Evolutionary conservation across 306 rosid genomes (phyloP), one percentile per base, ranked within the genome.

Genomic region (Glycine latifolia): DNA sequence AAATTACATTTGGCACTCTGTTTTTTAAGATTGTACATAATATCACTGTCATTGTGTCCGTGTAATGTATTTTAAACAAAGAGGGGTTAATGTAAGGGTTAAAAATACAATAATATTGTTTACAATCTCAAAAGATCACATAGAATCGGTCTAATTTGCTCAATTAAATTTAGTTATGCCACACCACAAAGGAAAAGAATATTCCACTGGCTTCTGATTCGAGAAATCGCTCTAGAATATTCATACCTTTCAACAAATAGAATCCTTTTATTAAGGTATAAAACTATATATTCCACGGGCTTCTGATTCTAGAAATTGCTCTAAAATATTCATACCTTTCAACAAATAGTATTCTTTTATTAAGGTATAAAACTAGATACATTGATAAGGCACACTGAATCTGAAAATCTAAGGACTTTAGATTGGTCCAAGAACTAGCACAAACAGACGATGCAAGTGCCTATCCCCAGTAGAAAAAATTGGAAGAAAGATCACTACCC

Each of bases 401-500:
- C 74, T 75, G 67, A 84, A 67, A 72, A 63, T 75, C 74, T 48
- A 84, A 71, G 10, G 72, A 35, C 70, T 78, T 67, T 69, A 82
- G 75, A 78, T 66, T 52, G 15, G 76, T 52, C 79, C 81, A 83
- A 75, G 16, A 79, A 84, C 58, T 26, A 26, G 31, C 37, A 63
- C 80, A 83, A 74, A 59, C 76, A 67, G 31, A 26, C 31, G 31
- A 26, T 26, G 31, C 31, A 26, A 26, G 33, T 58, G 55, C 47
- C 48, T 41, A 81, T 54, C 78, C 58, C 66, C 47, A 68, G 56
- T 68, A 37, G 31, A 79, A 83, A 86, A 67, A 79, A 53, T 59
- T 31, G 65, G 86, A 86, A 79, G 88, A 84, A 86, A 81, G 59
- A 73, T 47, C 26, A 47, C 15, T 9, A 77, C 73, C 49, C 35